Conservation (phyloP, 352 stramenopile genomes). For the Lagenidium giganteum region DNA sequence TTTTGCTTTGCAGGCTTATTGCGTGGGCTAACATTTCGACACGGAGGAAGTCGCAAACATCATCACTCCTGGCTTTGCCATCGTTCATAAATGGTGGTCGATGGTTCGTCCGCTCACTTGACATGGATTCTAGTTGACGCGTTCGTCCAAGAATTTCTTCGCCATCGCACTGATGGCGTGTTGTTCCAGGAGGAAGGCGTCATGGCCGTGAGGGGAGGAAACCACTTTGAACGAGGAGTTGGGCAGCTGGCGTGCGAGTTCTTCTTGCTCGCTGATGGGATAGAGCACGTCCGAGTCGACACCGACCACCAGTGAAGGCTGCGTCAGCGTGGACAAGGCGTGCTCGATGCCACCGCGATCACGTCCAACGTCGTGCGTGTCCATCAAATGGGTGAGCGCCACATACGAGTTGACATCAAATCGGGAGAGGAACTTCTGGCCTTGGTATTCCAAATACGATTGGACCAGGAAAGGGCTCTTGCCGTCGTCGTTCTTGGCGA, state of each 20-base stretch:
- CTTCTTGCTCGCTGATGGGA: slow-evolving; percentile 90
- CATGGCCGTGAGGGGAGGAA: slow-evolving; percentile 90
- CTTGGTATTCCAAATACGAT: slow-evolving; percentile 89
- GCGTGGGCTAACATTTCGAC: too few species aligned
- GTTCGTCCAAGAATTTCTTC: slow-evolving; percentile 46
- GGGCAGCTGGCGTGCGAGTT: slow-evolving; percentile 78
- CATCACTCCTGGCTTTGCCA: too few species aligned
- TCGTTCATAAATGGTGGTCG: too few species aligned
- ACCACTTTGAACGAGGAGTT: slow-evolving; percentile 87
- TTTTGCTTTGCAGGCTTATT: too few species aligned
- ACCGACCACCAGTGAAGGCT: slow-evolving; percentile 90
- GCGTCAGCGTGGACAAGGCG: slow-evolving; percentile 46
- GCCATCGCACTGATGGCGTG: slow-evolving; percentile 83
- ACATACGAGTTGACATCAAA: slow-evolving; percentile 97
- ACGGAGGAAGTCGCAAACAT: too few species aligned
- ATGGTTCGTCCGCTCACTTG: too few species aligned
- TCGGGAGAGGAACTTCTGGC: slow-evolving; percentile 92
- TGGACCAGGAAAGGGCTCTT: slow-evolving; percentile 60
- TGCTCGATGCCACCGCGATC: slow-evolving; percentile 71
- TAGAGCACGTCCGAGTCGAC: slow-evolving; percentile 96
- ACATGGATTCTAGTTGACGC: too few species aligned
- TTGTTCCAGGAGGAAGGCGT: slow-evolving; percentile 96
- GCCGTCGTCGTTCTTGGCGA: too few species aligned
- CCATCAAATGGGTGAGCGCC: slow-evolving; percentile 94
- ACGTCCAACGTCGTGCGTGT: slow-evolving; percentile 92